phyloP scores from a whole-genome alignment of 2,329 filamentous ascomycete genomes.

The Graphilbum fragrans region DNA sequence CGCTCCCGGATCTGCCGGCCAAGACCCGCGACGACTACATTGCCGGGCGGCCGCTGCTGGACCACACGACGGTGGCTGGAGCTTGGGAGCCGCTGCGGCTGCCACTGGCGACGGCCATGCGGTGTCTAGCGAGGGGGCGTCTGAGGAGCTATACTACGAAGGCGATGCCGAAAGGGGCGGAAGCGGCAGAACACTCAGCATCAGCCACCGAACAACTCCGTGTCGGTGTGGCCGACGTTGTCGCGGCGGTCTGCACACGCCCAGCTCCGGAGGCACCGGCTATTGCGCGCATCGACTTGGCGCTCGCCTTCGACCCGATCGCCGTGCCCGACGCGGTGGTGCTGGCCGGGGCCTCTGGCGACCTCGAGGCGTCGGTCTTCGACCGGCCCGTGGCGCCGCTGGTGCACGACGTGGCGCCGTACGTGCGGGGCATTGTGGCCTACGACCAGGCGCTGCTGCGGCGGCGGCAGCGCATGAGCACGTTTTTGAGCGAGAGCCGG shows the following conservation, averaged over 20 bases:
- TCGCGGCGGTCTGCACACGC: conserved; percentile 25
- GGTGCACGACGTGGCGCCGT: conserved; percentile 72
- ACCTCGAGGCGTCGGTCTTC: conserved; percentile 51
- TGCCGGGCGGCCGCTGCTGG: conserved; percentile 33
- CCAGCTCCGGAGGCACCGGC: conserved; percentile 7
- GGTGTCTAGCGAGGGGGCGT: conserved; percentile 17
- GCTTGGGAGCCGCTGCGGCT: conserved; percentile 18
- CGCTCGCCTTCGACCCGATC: conserved; percentile 49
- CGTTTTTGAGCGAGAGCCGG: conserved; percentile 27
- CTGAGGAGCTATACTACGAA: too few species aligned
- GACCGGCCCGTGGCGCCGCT: conserved; percentile 31
- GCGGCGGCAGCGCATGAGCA: conserved; percentile 46
- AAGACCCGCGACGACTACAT: conserved; percentile 38
- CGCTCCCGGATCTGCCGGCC: conserved; percentile 40
- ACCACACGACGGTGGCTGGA: conserved; percentile 24
- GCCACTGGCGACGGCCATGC: conserved; percentile 20
- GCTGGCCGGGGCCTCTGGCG: conserved; percentile 18
- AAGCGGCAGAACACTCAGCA: neutral
- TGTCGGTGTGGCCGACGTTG: conserved; percentile 20
- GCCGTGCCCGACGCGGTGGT: conserved; percentile 29
- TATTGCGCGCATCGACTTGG: conserved; percentile 39
- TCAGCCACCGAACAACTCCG: conserved; percentile 7
- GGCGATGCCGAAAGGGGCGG: conserved; percentile 1
- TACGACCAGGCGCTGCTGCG: conserved; percentile 62
- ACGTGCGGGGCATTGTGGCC: conserved; percentile 72